Evolutionary conservation across 2,329 filamentous ascomycete genomes (phyloP).

Genomic region (Botrytis hyacinthi): DNA sequence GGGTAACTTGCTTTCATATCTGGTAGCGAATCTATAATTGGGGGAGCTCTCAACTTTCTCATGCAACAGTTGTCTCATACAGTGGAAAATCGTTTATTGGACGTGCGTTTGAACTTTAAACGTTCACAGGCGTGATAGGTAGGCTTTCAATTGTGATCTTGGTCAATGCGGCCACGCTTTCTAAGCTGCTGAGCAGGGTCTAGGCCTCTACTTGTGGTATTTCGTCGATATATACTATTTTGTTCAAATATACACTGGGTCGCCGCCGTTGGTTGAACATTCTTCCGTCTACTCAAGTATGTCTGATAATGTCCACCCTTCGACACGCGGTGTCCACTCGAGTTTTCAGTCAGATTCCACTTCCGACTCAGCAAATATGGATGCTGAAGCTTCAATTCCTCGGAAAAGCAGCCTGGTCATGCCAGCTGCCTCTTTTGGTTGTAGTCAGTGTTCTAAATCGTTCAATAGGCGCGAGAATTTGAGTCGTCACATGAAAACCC

Average conservation of each 20-base stretch:
- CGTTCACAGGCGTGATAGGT: slow-evolving; percentile 5
- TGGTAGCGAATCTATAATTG: slow-evolving; percentile 12
- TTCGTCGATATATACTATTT: background rate
- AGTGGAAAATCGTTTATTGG: background rate
- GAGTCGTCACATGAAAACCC: slow-evolving; percentile 16
- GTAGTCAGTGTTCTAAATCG: background rate
- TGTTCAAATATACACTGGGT: slow-evolving; percentile 13
- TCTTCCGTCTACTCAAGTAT: background rate
- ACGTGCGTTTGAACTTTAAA: slow-evolving; percentile 14
- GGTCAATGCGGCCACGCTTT: slow-evolving; percentile 1
- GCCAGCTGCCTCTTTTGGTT: background rate
- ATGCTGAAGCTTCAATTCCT: background rate
- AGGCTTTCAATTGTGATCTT: background rate
- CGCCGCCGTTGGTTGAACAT: slow-evolving; percentile 2
- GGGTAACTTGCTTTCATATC: background rate
- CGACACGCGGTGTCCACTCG: slow-evolving; percentile 2
- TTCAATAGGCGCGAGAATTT: slow-evolving; percentile 13
- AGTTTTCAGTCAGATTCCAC: background rate
- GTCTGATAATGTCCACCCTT: slow-evolving; percentile 10
- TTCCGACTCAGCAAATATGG: background rate
- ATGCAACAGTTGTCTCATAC: slow-evolving; percentile 3
- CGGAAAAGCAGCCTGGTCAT: background rate
- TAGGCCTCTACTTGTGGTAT: background rate
- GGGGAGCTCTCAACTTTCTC: background rate
- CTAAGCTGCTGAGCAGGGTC: background rate